Percentiles rank a stretch among this genome's conserved stretches.
These are phyloP conservation scores for Cystoderma amianthinum DNA, from an alignment of 768 basidiomycete genomes.

Conservation along the genomic window DNA sequence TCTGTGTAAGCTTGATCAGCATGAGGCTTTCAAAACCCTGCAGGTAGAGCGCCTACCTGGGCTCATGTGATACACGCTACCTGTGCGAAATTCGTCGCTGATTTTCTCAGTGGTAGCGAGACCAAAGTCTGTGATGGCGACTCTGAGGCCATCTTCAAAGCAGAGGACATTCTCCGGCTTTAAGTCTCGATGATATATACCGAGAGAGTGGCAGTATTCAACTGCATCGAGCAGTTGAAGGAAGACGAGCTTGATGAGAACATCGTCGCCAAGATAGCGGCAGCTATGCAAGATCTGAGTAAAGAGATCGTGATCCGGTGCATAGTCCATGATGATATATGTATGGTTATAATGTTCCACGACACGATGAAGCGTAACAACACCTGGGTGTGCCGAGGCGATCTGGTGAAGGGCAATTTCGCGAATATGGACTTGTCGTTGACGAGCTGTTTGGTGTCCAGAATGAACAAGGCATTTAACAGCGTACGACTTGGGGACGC, in stretches of 20 bases:
- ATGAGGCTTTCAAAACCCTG: not conserved
- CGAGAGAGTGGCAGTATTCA: conserved; percentile 87
- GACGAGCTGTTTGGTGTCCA: conserved; percentile 41
- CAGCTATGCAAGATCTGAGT: conserved; percentile 84
- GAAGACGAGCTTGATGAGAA: conserved; percentile 88
- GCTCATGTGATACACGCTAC: conserved; percentile 96
- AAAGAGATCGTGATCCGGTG: conserved; percentile 89
- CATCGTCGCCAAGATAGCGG: conserved; percentile 84
- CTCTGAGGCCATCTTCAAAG: conserved; percentile 71
- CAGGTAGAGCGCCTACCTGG: conserved; percentile 51
- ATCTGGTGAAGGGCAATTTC: conserved; percentile 88
- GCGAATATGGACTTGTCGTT: conserved; percentile 80
- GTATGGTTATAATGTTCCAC: conserved; percentile 81
- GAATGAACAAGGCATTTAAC: conserved; percentile 87
- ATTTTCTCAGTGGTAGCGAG: conserved; percentile 85
- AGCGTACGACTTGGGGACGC: conserved; percentile 58
- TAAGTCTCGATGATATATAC: conserved; percentile 95
- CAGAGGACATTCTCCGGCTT: conserved; percentile 97
- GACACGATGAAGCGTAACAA: conserved; percentile 90
- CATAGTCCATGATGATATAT: conserved; percentile 94
- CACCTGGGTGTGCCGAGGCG: conserved; percentile 71
- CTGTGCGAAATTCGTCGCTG: conserved; percentile 90
- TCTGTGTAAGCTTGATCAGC: conserved; percentile 36
- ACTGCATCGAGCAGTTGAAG: conserved; percentile 93
- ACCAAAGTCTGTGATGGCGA: conserved; percentile 94